A percentile compares a stretch with the other conserved stretches of the same genome.
Conservation (phyloP, 2,329 filamentous ascomycete species). For the Calonectria multiphialidica region DNA sequence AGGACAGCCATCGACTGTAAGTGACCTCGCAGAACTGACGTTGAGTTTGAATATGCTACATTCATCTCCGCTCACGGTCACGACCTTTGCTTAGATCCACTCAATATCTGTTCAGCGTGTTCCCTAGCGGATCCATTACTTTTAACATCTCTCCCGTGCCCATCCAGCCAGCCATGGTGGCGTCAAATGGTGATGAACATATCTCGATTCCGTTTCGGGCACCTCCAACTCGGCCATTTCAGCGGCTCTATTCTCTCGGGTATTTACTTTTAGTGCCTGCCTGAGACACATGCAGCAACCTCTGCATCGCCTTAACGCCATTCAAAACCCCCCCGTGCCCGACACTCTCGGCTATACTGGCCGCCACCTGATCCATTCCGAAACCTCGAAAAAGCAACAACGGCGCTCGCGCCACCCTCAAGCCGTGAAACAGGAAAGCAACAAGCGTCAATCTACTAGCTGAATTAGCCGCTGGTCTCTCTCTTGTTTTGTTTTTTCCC, state of each 20-base stretch:
- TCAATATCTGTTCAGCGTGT: neutral
- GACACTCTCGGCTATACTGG: neutral
- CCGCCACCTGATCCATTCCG: neutral
- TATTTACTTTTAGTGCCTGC: neutral
- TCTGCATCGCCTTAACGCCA: neutral
- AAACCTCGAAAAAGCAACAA: slow-evolving; percentile 13
- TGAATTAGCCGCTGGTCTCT: neutral
- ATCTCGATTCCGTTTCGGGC: neutral
- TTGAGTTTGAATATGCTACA: no score
- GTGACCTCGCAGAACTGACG: no score
- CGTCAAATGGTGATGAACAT: no score
- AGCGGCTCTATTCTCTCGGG: neutral
- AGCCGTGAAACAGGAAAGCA: neutral
- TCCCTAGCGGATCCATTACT: no score
- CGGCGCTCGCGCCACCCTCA: neutral
- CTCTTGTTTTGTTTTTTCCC: no score
- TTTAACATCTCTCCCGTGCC: neutral
- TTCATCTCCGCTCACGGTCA: neutral
- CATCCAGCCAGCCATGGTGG: neutral
- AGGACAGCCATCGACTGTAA: no score
- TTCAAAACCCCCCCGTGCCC: neutral
- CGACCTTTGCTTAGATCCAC: neutral
- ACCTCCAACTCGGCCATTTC: neutral
- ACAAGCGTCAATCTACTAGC: neutral
- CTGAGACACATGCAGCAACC: neutral